Conservation (phyloP, 257 asterid genomes). For the Fraxinus americana region DNA sequence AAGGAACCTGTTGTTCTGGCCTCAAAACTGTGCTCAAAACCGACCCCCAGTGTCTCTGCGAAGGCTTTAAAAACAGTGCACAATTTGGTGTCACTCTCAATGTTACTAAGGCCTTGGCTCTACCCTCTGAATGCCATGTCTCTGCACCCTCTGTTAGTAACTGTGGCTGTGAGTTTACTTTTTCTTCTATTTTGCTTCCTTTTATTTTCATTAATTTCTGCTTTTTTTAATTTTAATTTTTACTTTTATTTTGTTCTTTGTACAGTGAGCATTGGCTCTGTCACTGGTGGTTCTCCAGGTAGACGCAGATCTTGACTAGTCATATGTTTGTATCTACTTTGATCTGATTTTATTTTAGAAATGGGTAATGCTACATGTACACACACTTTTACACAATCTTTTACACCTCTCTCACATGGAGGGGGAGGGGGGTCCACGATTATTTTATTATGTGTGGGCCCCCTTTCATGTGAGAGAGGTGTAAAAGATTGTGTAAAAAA, state of each 20-base stretch:
- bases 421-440: too few relatives aligned
- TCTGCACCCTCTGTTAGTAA: slow-evolving; percentile 68
- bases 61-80: slow-evolving; percentile 74
- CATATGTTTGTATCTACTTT: not conserved
- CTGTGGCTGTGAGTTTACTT: slow-evolving; percentile 64
- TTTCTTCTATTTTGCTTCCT: not conserved
- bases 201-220: not conserved
- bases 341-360: not conserved
- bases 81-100: slow-evolving; percentile 75
- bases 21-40: slow-evolving; percentile 73
- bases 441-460: too few relatives aligned
- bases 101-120: slow-evolving; percentile 69
- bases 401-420: too few relatives aligned
- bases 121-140: slow-evolving; percentile 83
- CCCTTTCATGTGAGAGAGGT: too few relatives aligned
- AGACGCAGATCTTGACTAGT: slow-evolving; percentile 26
- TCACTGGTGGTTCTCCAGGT: slow-evolving; percentile 66
- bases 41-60: slow-evolving; percentile 76
- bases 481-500: too few relatives aligned
- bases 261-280: slow-evolving; percentile 43
- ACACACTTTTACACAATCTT: too few relatives aligned
- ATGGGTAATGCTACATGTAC: too few relatives aligned
- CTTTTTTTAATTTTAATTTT: too few relatives aligned
- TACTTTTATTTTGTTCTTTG: not conserved
- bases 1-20: slow-evolving; percentile 74